Evolutionary conservation across 345 rosid genomes (phyloP), one percentile per base, ranked within the genome.

Genomic region (Rhizophora mangle): DNA sequence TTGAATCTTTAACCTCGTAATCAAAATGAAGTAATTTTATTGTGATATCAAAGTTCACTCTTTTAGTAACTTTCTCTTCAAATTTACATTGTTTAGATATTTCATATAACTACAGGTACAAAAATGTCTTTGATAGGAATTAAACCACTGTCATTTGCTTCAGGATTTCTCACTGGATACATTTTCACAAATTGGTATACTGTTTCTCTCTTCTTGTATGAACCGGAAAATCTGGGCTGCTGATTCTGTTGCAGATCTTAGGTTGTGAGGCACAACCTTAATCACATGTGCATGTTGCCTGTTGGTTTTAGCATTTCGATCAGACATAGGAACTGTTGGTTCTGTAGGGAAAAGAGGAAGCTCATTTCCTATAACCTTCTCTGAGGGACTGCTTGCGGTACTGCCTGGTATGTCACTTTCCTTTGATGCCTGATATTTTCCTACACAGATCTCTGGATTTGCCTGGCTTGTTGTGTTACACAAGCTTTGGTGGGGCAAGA

Each of bases 391-490:
- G 71, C 88, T 86, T 8, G 85, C 89, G 8, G 93, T 82, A 71
- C 96, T 87, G 72, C 87, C 90, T 31, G 73, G 87, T 61, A 81
- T 62, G 59, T 88, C 86, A 62, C 85, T 87, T 43, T 82, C 93
- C 68, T 85, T 85, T 22, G 77, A 82, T 27, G 76, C 82, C 51
- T 81, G 85, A 74, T 78, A 60, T 37, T 80, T 84, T 66, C 59
- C 75, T 29, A 65, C 72, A 30, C 76, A 65, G 26, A 81, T 71
- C 9, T 68, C 81, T 79, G 61, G 75, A 72, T 85, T 87, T 82
- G 75, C 79, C 69, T 79, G 86, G 74, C 85, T 83, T 10, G 90
- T 74, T 69, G 79, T 68, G 71, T 62, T 83, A 39, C 80, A 64
- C 22, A 77, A 82, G 69, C 74, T 85, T 63, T 76, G 84, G 11